Base-by-base conservation (phyloP, 225 moss, liverwort and hornwort genomes). In the Polytrichum formosum region DNA sequence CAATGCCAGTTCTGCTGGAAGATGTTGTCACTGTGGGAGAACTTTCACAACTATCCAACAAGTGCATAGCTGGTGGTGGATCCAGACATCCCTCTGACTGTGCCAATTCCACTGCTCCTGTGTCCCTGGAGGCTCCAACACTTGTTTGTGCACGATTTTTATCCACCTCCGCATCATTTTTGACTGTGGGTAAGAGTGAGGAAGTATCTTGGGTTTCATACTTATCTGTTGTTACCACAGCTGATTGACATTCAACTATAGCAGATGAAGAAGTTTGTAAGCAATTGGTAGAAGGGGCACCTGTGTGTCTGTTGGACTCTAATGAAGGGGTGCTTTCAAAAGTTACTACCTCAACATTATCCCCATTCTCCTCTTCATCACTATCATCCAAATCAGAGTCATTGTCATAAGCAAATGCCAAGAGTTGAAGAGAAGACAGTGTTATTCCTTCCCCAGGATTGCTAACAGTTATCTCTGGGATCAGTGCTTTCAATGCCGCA, bases 391-490 rank as follows among this genome's bases (percentile, higher is more conserved):
- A 74, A 68, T 96, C 96, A 70, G 91, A 93, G 69, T 72, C 83
- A 35, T 81, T 83, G 35, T 91, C 93, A 76, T 96, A 96, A 73
- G 79, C 79, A 79, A 86, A 88, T 55, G 90, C 90, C 69, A 96
- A 79, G 63, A 96, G 90, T 70, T 91, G 87, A 67, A 93, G 79
- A 17, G 96, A 90, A 67, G 95, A 96, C 64, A 93, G 74, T 8
- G 37, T 53, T 64, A 56, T 67, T 55, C 74, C 76, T 37, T 28
- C 72, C 70, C 65, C 26, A 21, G 37, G 19, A 66, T n/a, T 35
- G 21, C 21, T 33, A 46, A 13, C 46, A 46, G 13, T 46, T 46
- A 46, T 46, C 10, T 46, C 46, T 22, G 23, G 4, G 16, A 23
- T 26, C 1, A 4, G 23, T 26, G 25, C 16, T 63, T 23, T 5